Base-by-base conservation (phyloP, 345 rosid genomes). In the Pugionium dolabratum region DNA sequence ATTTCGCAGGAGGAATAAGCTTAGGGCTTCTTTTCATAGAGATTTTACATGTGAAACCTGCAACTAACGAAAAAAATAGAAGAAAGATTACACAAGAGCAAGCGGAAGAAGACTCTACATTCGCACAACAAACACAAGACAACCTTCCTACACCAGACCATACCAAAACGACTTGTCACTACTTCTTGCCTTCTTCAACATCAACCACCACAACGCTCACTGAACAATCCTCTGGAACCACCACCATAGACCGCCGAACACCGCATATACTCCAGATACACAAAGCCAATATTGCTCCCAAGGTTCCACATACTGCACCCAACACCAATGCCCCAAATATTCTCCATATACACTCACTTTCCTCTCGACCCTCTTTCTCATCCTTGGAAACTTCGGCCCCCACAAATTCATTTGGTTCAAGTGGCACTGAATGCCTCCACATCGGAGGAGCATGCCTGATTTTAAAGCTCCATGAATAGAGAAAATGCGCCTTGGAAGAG, bases 361-460 rank as follows among this genome's bases (percentile, higher is more conserved):
- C 35, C 27, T 3, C 47, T 9, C 25, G 32, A 44, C 40, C 33
- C 8, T 60, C 47, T 69, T 5, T 33, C 54, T 34, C 66, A 28
- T 42, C 62, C 44, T 1, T 39, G 18, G 62, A 36, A 45, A 6
- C 4, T 6, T 61, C 43, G 7, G 54, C 33, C 25, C 28, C 2
- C 2, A 25, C 2, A 7, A 5, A 8, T 59, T 66, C 79, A 58
- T 56, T 34, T 0, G 94, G 98, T 72, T 81, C 78, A 73, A 86
- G 58, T 3, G 94, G 95, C 63, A 70, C 70, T 7, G 98, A 86
- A 70, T 86, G 97, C 90, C 82, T 80, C 96, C 84, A 85, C 30
- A 67, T 77, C 0, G 86, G 90, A 69, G 82, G 84, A 69, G 75
- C 45, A 9, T 30, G 61, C 73, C 85, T 72, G 9, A 75, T 64